phyloP scores from a whole-genome alignment of 2,329 filamentous ascomycete species.

The Alternaria sp. region DNA sequence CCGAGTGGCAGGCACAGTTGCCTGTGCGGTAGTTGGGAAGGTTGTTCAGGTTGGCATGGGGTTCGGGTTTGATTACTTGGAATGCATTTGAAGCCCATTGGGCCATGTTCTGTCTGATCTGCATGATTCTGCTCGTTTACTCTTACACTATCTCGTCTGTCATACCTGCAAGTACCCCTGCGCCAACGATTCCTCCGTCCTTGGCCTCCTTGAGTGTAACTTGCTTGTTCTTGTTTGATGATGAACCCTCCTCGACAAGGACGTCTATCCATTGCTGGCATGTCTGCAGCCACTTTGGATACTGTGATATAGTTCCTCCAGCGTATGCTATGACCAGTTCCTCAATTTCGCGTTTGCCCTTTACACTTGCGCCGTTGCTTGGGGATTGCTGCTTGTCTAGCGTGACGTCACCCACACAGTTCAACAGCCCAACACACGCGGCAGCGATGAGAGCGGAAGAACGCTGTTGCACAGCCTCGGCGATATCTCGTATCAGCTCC shows the following conservation, averaged over 20 bases:
- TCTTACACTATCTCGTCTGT: slow-evolving; percentile 33
- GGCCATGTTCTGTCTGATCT: background rate
- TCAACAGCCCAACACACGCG: slow-evolving; percentile 72
- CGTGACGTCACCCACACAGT: slow-evolving; percentile 70
- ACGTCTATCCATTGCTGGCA: slow-evolving; percentile 72
- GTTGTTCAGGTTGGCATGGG: background rate
- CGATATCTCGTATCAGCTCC: slow-evolving; percentile 67
- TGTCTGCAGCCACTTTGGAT: slow-evolving; percentile 73
- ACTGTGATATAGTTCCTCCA: slow-evolving; percentile 80
- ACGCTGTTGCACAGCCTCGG: slow-evolving; percentile 72
- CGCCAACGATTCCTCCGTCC: slow-evolving; percentile 63
- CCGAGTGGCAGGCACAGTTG: slow-evolving; percentile 52
- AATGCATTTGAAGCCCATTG: background rate
- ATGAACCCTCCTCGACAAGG: slow-evolving; percentile 54
- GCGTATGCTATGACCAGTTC: slow-evolving; percentile 80
- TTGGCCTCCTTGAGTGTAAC: slow-evolving; percentile 60
- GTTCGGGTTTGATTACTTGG: background rate
- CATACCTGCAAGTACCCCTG: slow-evolving; percentile 61
- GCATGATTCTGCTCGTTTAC: background rate
- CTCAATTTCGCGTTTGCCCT: slow-evolving; percentile 46
- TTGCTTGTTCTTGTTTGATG: slow-evolving; percentile 47
- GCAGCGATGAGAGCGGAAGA: slow-evolving; percentile 78
- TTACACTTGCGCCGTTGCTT: slow-evolving; percentile 23
- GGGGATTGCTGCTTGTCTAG: slow-evolving; percentile 31
- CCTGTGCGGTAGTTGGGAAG: slow-evolving; percentile 31